phyloP scores from a whole-genome alignment of 2,329 filamentous ascomycete genomes.

The Microsporum audouinii region DNA sequence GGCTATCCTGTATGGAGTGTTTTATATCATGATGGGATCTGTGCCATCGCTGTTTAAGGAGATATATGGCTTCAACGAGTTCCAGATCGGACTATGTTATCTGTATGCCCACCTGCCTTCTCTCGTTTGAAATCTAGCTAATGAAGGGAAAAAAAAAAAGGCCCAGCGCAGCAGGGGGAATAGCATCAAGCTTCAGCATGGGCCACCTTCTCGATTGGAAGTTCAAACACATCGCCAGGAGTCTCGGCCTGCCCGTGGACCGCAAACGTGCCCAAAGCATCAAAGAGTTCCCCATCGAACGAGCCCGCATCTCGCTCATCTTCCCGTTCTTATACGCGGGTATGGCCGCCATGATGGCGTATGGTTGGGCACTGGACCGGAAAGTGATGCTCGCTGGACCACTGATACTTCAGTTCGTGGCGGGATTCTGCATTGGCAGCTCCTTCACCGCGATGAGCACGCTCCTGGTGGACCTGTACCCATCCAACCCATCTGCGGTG shows the following conservation, averaged over 20 bases:
- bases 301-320: constrained; percentile 24
- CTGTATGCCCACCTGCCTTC: constrained; percentile 15
- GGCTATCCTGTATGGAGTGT: constrained; percentile 37
- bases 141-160: not conserved
- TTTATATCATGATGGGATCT: constrained; percentile 37
- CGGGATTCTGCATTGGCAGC: constrained; percentile 39
- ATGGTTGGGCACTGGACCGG: constrained; percentile 44
- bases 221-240: constrained; percentile 55
- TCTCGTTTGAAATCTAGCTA: not conserved
- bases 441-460: constrained; percentile 40
- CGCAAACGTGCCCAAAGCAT: constrained; percentile 45
- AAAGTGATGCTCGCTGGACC: constrained; percentile 40
- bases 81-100: constrained; percentile 34
- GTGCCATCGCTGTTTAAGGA: constrained; percentile 37
- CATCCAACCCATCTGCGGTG: constrained; percentile 40
- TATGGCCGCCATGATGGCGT: constrained; percentile 24
- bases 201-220: constrained; percentile 59
- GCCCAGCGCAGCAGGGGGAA: constrained; percentile 15
- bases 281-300: constrained; percentile 41
- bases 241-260: constrained; percentile 50
- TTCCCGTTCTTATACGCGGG: constrained; percentile 23
- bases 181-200: constrained; percentile 16
- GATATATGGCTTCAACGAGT: constrained; percentile 38
- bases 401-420: constrained; percentile 41
- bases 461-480: constrained; percentile 45